phyloP scores from a whole-genome alignment of 495 filamentous ascomycete species.

The Amorphotheca resinae region DNA sequence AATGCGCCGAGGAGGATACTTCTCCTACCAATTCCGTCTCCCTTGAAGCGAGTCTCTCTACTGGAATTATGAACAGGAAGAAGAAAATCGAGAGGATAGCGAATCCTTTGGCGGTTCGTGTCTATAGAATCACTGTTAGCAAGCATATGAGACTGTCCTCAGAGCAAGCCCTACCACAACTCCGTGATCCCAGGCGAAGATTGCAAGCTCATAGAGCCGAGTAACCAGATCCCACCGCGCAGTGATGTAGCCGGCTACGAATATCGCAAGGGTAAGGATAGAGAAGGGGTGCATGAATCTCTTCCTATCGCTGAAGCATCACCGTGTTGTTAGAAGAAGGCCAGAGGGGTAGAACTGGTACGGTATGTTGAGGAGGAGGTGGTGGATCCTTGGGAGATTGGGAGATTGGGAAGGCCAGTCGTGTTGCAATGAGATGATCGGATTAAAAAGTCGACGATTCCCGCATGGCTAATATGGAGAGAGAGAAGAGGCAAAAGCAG shows the following conservation, averaged over 20 bases:
- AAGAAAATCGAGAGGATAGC: slow-evolving; percentile 63
- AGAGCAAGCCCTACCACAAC: slow-evolving; percentile 63
- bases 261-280: slow-evolving; percentile 85
- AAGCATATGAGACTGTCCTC: neutral
- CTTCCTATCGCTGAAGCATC: slow-evolving; percentile 18
- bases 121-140: slow-evolving; percentile 7
- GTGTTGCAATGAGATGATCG: no score
- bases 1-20: neutral
- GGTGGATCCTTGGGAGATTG: no score
- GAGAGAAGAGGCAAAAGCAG: no score
- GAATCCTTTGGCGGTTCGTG: slow-evolving; percentile 61
- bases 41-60: slow-evolving; percentile 56
- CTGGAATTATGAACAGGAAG: slow-evolving; percentile 60
- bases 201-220: slow-evolving; percentile 84
- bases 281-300: slow-evolving; percentile 95
- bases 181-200: slow-evolving; percentile 97
- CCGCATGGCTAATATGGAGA: no score
- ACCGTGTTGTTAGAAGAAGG: slow-evolving; percentile 5
- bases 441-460: no score
- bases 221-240: slow-evolving; percentile 97
- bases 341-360: neutral
- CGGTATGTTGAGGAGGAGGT: neutral
- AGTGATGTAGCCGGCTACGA: slow-evolving; percentile 98
- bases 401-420: no score
- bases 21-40: slow-evolving; percentile 50